A percentile compares a stretch with the other conserved stretches of the same genome.
phyloP scores from a whole-genome alignment of 345 rosid genomes.

The Citrus medica region DNA sequence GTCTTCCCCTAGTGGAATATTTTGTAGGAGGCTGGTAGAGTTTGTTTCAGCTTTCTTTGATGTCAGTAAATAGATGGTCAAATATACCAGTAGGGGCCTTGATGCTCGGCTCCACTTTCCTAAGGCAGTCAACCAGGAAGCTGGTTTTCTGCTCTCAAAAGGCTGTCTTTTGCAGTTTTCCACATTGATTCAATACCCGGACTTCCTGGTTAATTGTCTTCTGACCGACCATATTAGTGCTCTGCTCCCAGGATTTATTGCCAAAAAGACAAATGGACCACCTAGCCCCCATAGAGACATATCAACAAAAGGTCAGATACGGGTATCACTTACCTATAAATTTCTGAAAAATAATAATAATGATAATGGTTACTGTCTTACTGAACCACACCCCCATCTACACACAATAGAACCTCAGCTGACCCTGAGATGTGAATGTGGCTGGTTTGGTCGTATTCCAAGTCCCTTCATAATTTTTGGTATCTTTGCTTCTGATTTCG shows the following conservation, averaged over 20 bases:
- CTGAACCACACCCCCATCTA: neutral
- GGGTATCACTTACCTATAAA: neutral
- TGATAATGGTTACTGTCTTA: neutral
- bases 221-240: slow-evolving; percentile 11
- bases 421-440: neutral
- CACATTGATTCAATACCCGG: slow-evolving; percentile 30
- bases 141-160: slow-evolving; percentile 23
- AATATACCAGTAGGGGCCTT: slow-evolving; percentile 8
- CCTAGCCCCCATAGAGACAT: slow-evolving; percentile 6
- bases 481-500: neutral
- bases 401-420: neutral
- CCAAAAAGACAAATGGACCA: slow-evolving; percentile 32
- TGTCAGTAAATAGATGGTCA: slow-evolving; percentile 27
- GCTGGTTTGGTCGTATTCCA: neutral
- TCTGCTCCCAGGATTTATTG: slow-evolving; percentile 36
- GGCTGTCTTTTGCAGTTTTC: slow-evolving; percentile 12
- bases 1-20: slow-evolving; percentile 15
- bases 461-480: neutral
- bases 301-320: neutral
- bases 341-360: neutral
- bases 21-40: slow-evolving; percentile 21
- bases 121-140: slow-evolving; percentile 29
- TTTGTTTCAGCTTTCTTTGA: slow-evolving; percentile 25
- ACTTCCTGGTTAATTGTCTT: slow-evolving; percentile 39
- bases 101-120: slow-evolving; percentile 15